Base-by-base conservation (phyloP, 345 rosid genomes). In the Lepidium sativum region DNA sequence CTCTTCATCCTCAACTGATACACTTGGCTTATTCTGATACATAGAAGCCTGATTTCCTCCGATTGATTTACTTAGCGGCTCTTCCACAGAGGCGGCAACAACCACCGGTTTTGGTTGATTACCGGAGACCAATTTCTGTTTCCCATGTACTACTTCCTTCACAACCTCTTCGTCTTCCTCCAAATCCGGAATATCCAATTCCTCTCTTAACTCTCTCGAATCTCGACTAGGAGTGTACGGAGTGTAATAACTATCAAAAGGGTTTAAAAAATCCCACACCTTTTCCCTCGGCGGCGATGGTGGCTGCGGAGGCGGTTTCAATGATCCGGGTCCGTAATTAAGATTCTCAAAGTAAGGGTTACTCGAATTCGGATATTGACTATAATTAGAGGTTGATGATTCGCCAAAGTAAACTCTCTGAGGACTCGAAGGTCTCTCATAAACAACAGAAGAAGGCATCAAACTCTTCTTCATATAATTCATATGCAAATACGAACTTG, bases 131-230 rank as follows among this genome's bases (percentile, higher is more conserved):
- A 78, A 73, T 63, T 80, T 85, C 67, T 75, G 75, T 43, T 70
- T 78, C 49, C 77, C 86, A 6, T 79, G 78, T 17, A 90, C 89
- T 17, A 90, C 89, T 77, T 90, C 79, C 75, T 86, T 88, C 12
- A 90, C 89, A 16, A 80, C 85, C 73, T 87, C 95, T 54, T 80
- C 82, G 45, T 80, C 89, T 1, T 89, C 90, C 68, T 94, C 99
- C 82, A 94, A 81, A 75, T n/a, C n/a, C n/a, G n/a, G n/a, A n/a
- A n/a, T n/a, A n/a, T n/a, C n/a, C n/a, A n/a, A n/a, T n/a, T n/a
- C 92, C 50, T 94, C 95, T 58, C 99, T 83, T 37, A 89, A 25
- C 40, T 89, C 91, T 73, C 68, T 87, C 5, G 81, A 86, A 53
- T 94, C 78, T 67, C 88, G 63, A 71, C 78, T 80, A n/a, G 94